A percentile compares a stretch with the other conserved stretches of the same genome.
These are phyloP conservation scores for Nicotiana attenuata DNA, from an alignment of 257 asterid species.

Conservation along the genomic window DNA sequence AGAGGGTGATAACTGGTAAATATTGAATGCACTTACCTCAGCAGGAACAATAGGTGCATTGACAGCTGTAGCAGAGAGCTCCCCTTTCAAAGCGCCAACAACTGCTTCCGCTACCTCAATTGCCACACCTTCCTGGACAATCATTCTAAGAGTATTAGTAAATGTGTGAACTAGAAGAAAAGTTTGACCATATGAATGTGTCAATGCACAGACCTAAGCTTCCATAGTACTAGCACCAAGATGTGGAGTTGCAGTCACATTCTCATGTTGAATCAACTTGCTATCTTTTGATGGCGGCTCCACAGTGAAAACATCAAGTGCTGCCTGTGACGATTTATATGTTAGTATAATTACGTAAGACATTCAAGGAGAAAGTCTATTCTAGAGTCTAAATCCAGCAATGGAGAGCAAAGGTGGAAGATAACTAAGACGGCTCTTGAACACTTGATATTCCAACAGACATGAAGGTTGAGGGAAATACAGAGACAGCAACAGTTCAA, in stretches of 20 bases:
- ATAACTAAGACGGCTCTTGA: background rate
- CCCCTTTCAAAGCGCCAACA: constrained; percentile 92
- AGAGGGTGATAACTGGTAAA: background rate
- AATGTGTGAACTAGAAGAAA: background rate
- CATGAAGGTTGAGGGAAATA: constrained; percentile 1
- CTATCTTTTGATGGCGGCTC: constrained; percentile 92
- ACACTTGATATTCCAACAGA: background rate
- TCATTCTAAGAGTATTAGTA: constrained; percentile 11
- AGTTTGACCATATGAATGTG: background rate
- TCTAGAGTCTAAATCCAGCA: background rate
- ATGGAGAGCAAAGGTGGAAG: background rate
- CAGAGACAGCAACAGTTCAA: background rate
- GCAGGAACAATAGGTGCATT: constrained; percentile 98
- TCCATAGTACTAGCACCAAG: constrained; percentile 97
- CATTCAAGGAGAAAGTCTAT: background rate
- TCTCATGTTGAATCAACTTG: constrained; percentile 68
- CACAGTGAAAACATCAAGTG: constrained; percentile 91
- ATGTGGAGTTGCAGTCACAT: constrained; percentile 88
- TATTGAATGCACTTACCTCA: constrained; percentile 40
- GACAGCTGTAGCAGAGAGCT: constrained; percentile 95
- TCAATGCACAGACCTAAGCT: constrained; percentile 72
- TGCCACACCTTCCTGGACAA: constrained; percentile 87
- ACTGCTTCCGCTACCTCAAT: constrained; percentile 98
- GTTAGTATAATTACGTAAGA: background rate
- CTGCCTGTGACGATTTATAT: constrained; percentile 54